Percentiles rank a stretch among this genome's conserved stretches.
phyloP scores from a whole-genome alignment of 2,329 filamentous ascomycete species.

The Colletotrichum lupini region DNA sequence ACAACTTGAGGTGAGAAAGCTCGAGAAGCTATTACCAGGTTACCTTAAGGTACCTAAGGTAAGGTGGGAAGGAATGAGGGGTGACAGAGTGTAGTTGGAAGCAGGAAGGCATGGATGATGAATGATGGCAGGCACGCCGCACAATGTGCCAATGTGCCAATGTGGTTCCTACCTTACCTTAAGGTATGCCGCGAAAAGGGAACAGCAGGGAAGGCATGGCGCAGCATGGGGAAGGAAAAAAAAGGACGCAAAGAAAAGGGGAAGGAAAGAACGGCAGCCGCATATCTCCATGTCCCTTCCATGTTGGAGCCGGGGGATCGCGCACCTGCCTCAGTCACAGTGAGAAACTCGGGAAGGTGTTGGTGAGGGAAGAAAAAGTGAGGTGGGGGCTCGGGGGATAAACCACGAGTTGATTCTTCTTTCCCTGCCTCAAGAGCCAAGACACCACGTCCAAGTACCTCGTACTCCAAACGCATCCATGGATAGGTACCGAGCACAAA shows the following conservation, averaged over 20 bases:
- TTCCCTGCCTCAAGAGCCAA: neutral
- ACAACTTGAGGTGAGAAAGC: no score
- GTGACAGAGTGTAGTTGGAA: neutral
- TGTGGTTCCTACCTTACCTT: no score
- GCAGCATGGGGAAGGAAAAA: neutral
- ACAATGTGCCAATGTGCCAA: no score
- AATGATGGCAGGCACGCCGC: neutral
- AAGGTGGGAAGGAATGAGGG: neutral
- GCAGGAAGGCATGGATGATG: neutral
- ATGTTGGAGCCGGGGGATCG: neutral
- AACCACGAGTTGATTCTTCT: slow-evolving; percentile 18
- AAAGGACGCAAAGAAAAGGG: neutral
- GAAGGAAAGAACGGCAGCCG: slow-evolving; percentile 3
- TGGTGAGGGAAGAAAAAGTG: neutral
- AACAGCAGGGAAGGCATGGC: neutral
- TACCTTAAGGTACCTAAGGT: neutral
- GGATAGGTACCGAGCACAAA: no score
- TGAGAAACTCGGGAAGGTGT: no score
- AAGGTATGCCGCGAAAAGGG: neutral
- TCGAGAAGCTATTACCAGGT: no score
- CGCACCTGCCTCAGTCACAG: neutral
- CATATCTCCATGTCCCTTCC: neutral
- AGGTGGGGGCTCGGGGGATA: neutral
- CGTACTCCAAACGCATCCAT: no score
- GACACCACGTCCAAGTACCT: no score